These are phyloP conservation scores for Cinchona pubescens DNA, from an alignment of 257 asterid species.

Conservation along the genomic window DNA sequence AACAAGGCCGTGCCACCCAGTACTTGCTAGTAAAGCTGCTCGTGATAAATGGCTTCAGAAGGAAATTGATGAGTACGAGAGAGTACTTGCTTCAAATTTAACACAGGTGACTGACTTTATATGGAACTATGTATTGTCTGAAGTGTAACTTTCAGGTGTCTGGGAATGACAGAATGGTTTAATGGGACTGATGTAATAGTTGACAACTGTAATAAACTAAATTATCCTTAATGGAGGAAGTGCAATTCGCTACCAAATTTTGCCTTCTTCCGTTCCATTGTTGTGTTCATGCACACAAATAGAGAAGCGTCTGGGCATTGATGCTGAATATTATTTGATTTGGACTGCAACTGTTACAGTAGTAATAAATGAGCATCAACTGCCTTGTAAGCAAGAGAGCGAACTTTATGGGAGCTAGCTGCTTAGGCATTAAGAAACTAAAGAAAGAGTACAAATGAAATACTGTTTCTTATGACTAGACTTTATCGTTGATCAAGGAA, in stretches of 20 bases:
- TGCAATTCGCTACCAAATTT: not conserved
- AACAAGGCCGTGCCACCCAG: slow-evolving; percentile 99
- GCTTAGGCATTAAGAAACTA: not conserved
- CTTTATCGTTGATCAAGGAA: no score
- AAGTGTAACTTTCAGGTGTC: not conserved
- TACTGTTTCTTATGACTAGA: no score
- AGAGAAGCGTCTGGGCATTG: not conserved
- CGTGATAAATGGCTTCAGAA: slow-evolving; percentile 91
- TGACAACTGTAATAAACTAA: not conserved
- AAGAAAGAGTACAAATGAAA: not conserved
- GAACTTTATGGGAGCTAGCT: not conserved
- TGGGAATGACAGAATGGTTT: not conserved
- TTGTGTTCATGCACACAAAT: not conserved
- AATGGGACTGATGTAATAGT: not conserved
- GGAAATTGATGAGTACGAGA: slow-evolving; percentile 84
- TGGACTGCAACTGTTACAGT: not conserved
- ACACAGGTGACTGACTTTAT: slow-evolving; percentile 53
- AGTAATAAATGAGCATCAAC: not conserved
- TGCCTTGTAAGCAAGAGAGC: not conserved
- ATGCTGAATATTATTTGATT: not conserved
- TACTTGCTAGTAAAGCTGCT: slow-evolving; percentile 80
- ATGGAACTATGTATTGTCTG: not conserved
- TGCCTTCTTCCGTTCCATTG: slow-evolving; percentile 2
- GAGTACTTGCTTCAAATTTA: slow-evolving; percentile 70
- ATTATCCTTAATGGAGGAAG: no score